Base-by-base conservation (phyloP, 2,329 filamentous ascomycete genomes). In the Botrytis byssoidea region DNA sequence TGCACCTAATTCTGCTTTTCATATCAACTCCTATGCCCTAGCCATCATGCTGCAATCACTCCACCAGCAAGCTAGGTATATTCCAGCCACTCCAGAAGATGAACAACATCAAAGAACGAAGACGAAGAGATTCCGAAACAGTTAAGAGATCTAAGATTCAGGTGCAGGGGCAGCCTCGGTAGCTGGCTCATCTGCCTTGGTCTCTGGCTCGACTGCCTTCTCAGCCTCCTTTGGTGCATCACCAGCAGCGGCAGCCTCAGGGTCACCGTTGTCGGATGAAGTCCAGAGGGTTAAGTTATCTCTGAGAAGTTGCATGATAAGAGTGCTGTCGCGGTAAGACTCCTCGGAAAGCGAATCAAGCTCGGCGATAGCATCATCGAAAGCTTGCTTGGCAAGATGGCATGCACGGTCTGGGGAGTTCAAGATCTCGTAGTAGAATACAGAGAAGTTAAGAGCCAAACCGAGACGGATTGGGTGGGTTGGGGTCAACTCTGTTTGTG, bases 341-440 rank as follows among this genome's bases (percentile, higher is more conserved):
- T 98, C 95, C 88, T 98, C 95, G 75, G 94, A 97, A 78, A 98
- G 89, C 70, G 94, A 97, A 88, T 98, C 95, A 81, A 98, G 94
- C 91, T 98, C 83, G 82, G 95, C 95, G 84, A 98, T 98, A 82
- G 95, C 95, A 84, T 98, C 95, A 84, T 98, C 95, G 83, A 98
- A 98, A 69, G 96, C 95, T 88, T 98, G 95, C 91, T 98, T 98
- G 85, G 95, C 95, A 79, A 98, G 91, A 84, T 98, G 95, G 91
- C 95, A 98, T 82, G 95, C 95, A 83, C 93, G 94, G 86, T 98
- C 95, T 82, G 95, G 95, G 51, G 95, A 97, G 92, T 98, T 98
- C 83, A 98, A 88, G 84, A 98, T 98, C 90, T 98, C 96, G 86
- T 98, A 97, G 91, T 97, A 97, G 89, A 98, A 98, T 82, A 98